Percentiles rank a stretch among this genome's conserved stretches.
Conservation (phyloP, 768 basidiomycete genomes). For the Termitomyces heimii region DNA sequence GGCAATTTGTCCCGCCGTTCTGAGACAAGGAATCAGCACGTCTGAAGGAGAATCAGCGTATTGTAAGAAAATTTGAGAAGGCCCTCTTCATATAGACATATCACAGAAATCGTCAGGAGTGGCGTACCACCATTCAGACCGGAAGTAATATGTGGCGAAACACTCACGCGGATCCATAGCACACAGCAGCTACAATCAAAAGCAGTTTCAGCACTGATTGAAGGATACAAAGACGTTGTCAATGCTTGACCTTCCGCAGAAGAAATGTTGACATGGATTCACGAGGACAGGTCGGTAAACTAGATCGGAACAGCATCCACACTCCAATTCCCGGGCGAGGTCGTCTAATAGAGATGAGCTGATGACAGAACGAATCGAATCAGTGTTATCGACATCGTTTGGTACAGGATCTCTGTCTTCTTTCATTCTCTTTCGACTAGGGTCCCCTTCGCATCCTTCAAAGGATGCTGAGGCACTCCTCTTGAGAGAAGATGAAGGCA, state of each 20-base stretch:
- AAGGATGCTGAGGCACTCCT: conserved; percentile 59
- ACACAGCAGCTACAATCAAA: conserved; percentile 56
- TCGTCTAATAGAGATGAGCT: conserved; percentile 45
- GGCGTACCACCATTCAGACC: conserved; percentile 4
- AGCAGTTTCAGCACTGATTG: background rate
- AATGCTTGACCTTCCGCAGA: conserved; percentile 71
- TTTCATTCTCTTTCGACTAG: conserved; percentile 57
- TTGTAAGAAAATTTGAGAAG: background rate
- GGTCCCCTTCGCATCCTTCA: conserved; percentile 39
- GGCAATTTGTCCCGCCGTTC: conserved; percentile 85
- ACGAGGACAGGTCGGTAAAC: conserved; percentile 81
- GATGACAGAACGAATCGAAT: conserved; percentile 7
- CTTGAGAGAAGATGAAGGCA: conserved; percentile 33
- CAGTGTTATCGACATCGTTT: conserved; percentile 1
- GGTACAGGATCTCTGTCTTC: conserved; percentile 27
- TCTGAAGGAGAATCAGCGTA: too few relatives aligned
- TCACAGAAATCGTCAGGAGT: background rate
- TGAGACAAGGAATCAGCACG: conserved; percentile 20
- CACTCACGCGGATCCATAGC: conserved; percentile 79
- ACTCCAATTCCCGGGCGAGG: conserved; percentile 71
- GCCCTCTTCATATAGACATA: background rate
- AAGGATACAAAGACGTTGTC: background rate
- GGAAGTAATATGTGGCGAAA: conserved; percentile 9
- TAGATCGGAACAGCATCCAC: conserved; percentile 80
- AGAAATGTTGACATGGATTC: conserved; percentile 84